A percentile compares a stretch with the other conserved stretches of the same genome.
Conservation (phyloP, 495 filamentous ascomycete species). For the Talaromyces nanjingensis region DNA sequence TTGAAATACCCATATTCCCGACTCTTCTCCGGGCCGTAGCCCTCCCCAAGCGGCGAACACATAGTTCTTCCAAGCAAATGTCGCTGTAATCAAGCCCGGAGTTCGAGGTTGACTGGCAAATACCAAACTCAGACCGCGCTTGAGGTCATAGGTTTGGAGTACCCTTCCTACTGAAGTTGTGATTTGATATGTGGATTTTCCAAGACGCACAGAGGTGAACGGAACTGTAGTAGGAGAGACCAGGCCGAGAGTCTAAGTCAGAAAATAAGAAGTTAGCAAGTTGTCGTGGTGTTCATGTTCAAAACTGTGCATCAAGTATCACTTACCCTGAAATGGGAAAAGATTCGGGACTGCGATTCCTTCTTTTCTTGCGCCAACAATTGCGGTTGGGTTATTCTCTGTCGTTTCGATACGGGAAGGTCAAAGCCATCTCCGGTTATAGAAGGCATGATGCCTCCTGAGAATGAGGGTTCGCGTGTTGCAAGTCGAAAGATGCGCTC, state of each 20-base stretch:
- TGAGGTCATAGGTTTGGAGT: slow-evolving; percentile 92
- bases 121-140: slow-evolving; percentile 77
- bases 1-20: slow-evolving; percentile 90
- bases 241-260: slow-evolving; percentile 71
- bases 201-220: slow-evolving; percentile 79
- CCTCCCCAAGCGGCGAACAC: slow-evolving; percentile 82
- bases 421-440: slow-evolving; percentile 40
- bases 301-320: not conserved
- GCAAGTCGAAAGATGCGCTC: not conserved
- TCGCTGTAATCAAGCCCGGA: slow-evolving; percentile 76
- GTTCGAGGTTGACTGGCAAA: slow-evolving; percentile 90
- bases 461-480: not conserved
- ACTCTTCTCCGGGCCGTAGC: slow-evolving; percentile 30
- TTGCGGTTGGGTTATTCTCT: slow-evolving; percentile 40
- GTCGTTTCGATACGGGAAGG: slow-evolving; percentile 56
- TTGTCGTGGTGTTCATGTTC: not conserved
- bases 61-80: slow-evolving; percentile 78
- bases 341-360: slow-evolving; percentile 60
- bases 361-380: slow-evolving; percentile 22
- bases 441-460: slow-evolving; percentile 31
- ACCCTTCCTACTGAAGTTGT: slow-evolving; percentile 86
- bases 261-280: not conserved
- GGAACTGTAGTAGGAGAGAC: slow-evolving; percentile 86
- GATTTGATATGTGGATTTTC: slow-evolving; percentile 93
- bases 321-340: slow-evolving; percentile 85